These are phyloP conservation scores for Cynanchum wilfordii DNA, from an alignment of 257 asterid species.

Conservation along the genomic window DNA sequence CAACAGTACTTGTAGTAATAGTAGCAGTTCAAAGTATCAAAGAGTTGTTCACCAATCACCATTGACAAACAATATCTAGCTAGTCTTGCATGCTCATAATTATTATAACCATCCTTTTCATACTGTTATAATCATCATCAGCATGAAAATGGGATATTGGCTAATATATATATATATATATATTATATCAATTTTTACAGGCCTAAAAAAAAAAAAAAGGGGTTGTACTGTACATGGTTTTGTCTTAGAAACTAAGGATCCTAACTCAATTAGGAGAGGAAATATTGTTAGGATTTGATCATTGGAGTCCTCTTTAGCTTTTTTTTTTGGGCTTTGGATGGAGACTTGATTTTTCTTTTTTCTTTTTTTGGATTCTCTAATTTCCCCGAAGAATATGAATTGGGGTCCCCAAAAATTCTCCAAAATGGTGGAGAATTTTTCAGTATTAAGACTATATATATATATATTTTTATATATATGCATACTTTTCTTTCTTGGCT, in stretches of 20 bases:
- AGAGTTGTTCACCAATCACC: conserved; percentile 69
- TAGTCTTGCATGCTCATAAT: conserved; percentile 10
- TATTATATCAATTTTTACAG: background rate
- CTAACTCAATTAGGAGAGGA: conserved; percentile 41
- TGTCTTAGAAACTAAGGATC: conserved; percentile 53
- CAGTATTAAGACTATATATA: conserved; percentile 16
- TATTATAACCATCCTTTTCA: conserved; percentile 37
- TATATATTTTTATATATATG: conserved; percentile 20
- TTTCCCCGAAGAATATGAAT: conserved; percentile 39
- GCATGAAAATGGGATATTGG: conserved; percentile 37
- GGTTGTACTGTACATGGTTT: conserved; percentile 45
- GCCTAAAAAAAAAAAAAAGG: background rate
- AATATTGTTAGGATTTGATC: conserved; percentile 30
- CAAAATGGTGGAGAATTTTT: conserved; percentile 43
- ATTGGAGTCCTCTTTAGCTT: conserved; percentile 31
- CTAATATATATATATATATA: conserved; percentile 16
- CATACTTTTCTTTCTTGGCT: conserved; percentile 25
- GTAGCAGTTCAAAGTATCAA: conserved; percentile 42
- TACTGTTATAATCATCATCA: conserved; percentile 22
- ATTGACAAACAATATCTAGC: conserved; percentile 46
- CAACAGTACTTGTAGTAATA: conserved; percentile 10
- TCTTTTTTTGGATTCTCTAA: conserved; percentile 21
- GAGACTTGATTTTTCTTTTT: conserved; percentile 34
- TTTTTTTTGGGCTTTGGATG: conserved; percentile 37
- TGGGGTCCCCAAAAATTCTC: conserved; percentile 39